These are phyloP conservation scores for Claviceps arundinis DNA, from an alignment of 2,329 filamentous ascomycete species.

Conservation along the genomic window DNA sequence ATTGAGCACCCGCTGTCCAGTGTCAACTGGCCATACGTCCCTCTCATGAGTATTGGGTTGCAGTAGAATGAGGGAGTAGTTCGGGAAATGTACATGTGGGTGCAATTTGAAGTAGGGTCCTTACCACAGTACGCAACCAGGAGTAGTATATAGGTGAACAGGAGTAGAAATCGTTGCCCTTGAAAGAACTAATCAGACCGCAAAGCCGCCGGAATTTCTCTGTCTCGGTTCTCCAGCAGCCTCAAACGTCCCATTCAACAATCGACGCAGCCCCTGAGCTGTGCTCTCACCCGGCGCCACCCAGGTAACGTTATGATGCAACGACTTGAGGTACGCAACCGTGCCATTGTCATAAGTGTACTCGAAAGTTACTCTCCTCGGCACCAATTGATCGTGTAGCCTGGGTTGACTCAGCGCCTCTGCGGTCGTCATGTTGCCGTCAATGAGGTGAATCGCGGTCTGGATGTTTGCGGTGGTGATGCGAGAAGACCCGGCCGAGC, in stretches of 20 bases:
- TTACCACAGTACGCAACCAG: too few species aligned
- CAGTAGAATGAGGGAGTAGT: too few species aligned
- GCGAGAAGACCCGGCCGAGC: slow-evolving; percentile 68
- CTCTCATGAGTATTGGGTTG: too few species aligned
- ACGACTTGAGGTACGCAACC: slow-evolving; percentile 47
- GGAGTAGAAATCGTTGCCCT: not conserved
- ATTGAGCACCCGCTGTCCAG: too few species aligned
- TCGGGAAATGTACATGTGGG: too few species aligned
- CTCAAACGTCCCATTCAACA: slow-evolving; percentile 57
- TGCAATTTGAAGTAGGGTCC: too few species aligned
- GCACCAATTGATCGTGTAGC: slow-evolving; percentile 72
- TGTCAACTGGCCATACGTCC: too few species aligned
- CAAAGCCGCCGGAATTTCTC: slow-evolving; percentile 54
- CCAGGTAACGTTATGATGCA: slow-evolving; percentile 67
- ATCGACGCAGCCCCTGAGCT: slow-evolving; percentile 56
- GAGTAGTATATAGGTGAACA: too few species aligned
- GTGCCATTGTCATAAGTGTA: slow-evolving; percentile 57
- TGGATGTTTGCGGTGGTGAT: slow-evolving; percentile 80
- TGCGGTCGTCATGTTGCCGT: slow-evolving; percentile 44
- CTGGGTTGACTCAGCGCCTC: slow-evolving; percentile 56
- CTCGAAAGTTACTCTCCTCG: slow-evolving; percentile 57
- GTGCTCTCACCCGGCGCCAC: slow-evolving; percentile 51
- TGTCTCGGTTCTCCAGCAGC: slow-evolving; percentile 77
- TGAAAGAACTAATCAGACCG: slow-evolving; percentile 19
- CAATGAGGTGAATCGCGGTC: slow-evolving; percentile 60